These are phyloP conservation scores for Fusarium burgessii DNA, from an alignment of 2,329 filamentous ascomycete genomes.

Conservation along the genomic window DNA sequence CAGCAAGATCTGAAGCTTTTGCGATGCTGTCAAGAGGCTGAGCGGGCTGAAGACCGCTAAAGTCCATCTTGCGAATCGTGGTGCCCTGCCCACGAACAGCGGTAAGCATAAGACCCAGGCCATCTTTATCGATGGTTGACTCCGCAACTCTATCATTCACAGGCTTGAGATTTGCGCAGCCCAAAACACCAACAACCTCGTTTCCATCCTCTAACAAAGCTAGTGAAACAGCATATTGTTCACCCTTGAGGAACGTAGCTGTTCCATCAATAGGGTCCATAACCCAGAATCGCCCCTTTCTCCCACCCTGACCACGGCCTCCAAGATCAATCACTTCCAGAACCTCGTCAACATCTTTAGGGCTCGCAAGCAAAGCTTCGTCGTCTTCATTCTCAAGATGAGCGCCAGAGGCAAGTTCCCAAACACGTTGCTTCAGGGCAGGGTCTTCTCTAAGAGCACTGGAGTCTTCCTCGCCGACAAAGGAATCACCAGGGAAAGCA, in stretches of 20 bases:
- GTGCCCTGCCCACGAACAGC: constrained; percentile 51
- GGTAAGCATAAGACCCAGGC: constrained; percentile 53
- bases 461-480: constrained; percentile 72
- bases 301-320: constrained; percentile 54
- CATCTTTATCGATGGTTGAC: constrained; percentile 48
- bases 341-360: constrained; percentile 65
- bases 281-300: constrained; percentile 65
- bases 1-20: constrained; percentile 29
- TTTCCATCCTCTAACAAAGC: constrained; percentile 67
- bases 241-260: constrained; percentile 68
- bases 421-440: constrained; percentile 64
- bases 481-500: constrained; percentile 66
- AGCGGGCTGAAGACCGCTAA: constrained; percentile 33
- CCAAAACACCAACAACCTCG: constrained; percentile 70
- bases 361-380: constrained; percentile 51
- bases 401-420: constrained; percentile 61
- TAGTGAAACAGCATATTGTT: constrained; percentile 73
- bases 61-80: constrained; percentile 44
- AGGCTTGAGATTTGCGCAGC: constrained; percentile 68
- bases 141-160: constrained; percentile 53
- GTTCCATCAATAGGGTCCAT: constrained; percentile 76
- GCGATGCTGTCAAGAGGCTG: constrained; percentile 38
- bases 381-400: constrained; percentile 20
- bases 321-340: constrained; percentile 72
- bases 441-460: constrained; percentile 62